These are phyloP conservation scores for Epichloe hybrida DNA, from an alignment of 2,329 filamentous ascomycete species.

Conservation along the genomic window DNA sequence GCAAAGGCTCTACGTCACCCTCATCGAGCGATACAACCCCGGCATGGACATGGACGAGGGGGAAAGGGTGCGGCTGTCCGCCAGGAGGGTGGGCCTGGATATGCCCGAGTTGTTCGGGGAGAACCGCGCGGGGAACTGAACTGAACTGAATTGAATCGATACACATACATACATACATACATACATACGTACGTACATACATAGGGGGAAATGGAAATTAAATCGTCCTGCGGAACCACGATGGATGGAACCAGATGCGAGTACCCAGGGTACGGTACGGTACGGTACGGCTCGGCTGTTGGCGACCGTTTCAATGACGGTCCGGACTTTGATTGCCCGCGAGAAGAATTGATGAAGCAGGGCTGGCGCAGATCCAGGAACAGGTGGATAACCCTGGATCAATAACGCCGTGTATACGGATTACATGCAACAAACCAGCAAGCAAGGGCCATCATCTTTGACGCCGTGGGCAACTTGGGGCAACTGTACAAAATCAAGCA, in stretches of 20 bases:
- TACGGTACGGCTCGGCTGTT: too few relatives aligned
- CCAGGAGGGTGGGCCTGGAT: slow-evolving; percentile 81
- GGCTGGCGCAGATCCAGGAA: too few relatives aligned
- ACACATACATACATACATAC: too few relatives aligned
- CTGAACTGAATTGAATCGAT: not conserved
- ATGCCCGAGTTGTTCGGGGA: slow-evolving; percentile 49
- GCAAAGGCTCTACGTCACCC: slow-evolving; percentile 69
- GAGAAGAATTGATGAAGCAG: too few relatives aligned
- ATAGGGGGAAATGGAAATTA: too few relatives aligned
- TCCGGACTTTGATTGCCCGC: too few relatives aligned
- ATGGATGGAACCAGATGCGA: not conserved
- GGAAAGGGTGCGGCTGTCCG: slow-evolving; percentile 72
- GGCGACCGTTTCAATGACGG: not conserved
- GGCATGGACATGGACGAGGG: slow-evolving; percentile 78
- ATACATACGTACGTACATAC: too few relatives aligned
- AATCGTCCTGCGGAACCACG: too few relatives aligned
- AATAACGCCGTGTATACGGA: not conserved
- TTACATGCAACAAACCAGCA: not conserved
- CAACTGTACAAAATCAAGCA: not conserved
- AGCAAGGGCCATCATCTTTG: not conserved
- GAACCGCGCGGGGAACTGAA: not conserved
- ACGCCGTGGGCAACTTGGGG: not conserved
- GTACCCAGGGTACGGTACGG: too few relatives aligned
- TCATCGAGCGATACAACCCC: slow-evolving; percentile 87
- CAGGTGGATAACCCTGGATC: too few relatives aligned